Base-by-base conservation (phyloP, 2,329 filamentous ascomycete genomes). In the Keithomyces neogunnii region DNA sequence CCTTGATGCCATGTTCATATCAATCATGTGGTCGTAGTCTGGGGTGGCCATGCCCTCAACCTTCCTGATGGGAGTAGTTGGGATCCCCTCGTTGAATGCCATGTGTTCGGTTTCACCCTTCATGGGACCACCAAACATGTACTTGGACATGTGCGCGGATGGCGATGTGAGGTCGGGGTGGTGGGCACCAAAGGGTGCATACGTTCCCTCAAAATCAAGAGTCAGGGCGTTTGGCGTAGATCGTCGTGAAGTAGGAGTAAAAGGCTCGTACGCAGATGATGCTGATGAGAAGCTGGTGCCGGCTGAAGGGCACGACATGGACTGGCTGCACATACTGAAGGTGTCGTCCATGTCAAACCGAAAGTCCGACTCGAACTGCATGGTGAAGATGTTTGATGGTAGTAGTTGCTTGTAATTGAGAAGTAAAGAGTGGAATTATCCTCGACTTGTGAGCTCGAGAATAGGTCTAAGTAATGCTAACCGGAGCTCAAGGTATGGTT, bases 181-280 rank as follows among this genome's bases (percentile, higher is more conserved):
- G 48, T 66, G 63, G 31, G 61, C 43, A 38, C 48, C 51, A 36
- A 63, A 61, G 4, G 57, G 55, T 48, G 54, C 58, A 47, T 63
- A 69, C 50, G 59, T 55, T n/a, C 59, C 61, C 19, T 72, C 66
- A 55, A 70, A 70, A 44, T 70, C 67, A 55, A 73, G 58, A 48
- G 58, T 59, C 38, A 67, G 61, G 50, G 67, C 64, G 55, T 70
- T 63, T 7, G 72, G 70, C 19, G 70, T 70, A 44, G 72, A 73
- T 51, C 71, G 68, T 60, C 70, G 65, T 51, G 73, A 74, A 32
- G 64, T 68, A 44, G 73, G 72, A 40, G 72, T 75, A 53, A 69
- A 74, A 30, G 71, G 66, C 40, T 71, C 71, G 64, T 71, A 73
- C 48, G 61, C 57, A 33, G 69, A 70, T 31, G 68, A 70, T 32